phyloP scores from a whole-genome alignment of 2,329 filamentous ascomycete species.

The Pestalotiopsis sp. region DNA sequence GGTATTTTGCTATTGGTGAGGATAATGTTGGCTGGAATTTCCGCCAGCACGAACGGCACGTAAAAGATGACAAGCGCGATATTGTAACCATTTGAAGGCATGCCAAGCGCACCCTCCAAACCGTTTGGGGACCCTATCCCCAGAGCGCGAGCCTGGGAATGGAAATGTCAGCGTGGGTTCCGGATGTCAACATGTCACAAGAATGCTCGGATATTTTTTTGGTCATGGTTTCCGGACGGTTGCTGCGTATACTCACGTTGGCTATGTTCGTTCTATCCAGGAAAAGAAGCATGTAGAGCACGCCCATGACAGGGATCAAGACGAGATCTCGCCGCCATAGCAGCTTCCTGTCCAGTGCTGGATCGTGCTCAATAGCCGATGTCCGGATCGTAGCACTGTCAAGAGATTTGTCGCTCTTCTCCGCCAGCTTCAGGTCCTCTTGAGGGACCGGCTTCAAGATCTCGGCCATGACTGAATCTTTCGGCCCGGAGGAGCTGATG shows the following conservation, averaged over 20 bases:
- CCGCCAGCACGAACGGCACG: constrained; percentile 44
- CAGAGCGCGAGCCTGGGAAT: constrained; percentile 30
- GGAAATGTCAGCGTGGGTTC: neutral
- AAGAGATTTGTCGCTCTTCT: constrained; percentile 19
- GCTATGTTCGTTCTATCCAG: constrained; percentile 38
- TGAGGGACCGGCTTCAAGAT: constrained; percentile 11
- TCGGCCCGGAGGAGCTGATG: neutral
- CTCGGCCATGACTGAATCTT: constrained; percentile 17
- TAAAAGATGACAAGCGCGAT: constrained; percentile 45
- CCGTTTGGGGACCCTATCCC: constrained; percentile 35
- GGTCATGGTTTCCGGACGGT: no score
- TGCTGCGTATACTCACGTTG: constrained; percentile 26
- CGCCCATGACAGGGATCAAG: constrained; percentile 27
- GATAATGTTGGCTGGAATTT: constrained; percentile 48
- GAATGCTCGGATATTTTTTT: neutral
- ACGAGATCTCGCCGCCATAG: constrained; percentile 29
- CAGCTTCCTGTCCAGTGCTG: constrained; percentile 20
- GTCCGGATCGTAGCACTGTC: constrained; percentile 5
- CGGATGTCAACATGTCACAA: neutral
- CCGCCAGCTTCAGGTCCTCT: constrained; percentile 16
- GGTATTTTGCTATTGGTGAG: constrained; percentile 38
- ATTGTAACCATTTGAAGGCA: constrained; percentile 43
- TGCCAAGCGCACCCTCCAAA: constrained; percentile 41
- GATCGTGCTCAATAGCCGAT: constrained; percentile 13
- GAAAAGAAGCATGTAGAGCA: constrained; percentile 30